Conservation (phyloP, 805 yeast species). For the Lachancea waltii region DNA sequence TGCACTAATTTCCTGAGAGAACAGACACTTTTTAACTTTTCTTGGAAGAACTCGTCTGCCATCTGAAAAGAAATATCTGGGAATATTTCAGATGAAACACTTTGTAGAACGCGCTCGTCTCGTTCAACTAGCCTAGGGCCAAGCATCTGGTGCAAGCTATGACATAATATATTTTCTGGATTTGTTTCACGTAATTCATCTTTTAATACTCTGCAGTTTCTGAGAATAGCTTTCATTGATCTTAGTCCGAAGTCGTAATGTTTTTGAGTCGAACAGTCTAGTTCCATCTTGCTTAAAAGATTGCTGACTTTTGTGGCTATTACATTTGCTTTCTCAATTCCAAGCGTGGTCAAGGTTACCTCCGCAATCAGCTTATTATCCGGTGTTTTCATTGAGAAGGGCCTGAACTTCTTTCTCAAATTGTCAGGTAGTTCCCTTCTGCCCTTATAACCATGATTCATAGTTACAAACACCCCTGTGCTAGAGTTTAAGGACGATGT, state of each 20-base stretch:
- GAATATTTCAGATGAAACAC: conserved; percentile 26
- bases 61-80: conserved; percentile 15
- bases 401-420: conserved; percentile 68
- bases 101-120: conserved; percentile 37
- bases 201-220: conserved; percentile 48
- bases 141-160: conserved; percentile 54
- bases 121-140: conserved; percentile 56
- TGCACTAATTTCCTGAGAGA: conserved; percentile 28
- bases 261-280: conserved; percentile 41
- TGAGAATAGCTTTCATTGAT: conserved; percentile 62
- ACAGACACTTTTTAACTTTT: conserved; percentile 29
- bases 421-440: conserved; percentile 81
- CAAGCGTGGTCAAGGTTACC: conserved; percentile 66
- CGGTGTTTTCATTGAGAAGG: conserved; percentile 67
- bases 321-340: conserved; percentile 45
- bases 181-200: conserved; percentile 18
- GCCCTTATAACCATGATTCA: conserved; percentile 87
- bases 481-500: conserved; percentile 36
- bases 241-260: conserved; percentile 93
- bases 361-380: conserved; percentile 64
- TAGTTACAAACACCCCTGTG: conserved; percentile 78
- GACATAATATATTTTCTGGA: conserved; percentile 34
- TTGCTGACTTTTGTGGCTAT: conserved; percentile 47
- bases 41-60: conserved; percentile 26
- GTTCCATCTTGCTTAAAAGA: conserved; percentile 44